Percentiles rank a stretch among this genome's conserved stretches.
Evolutionary conservation across 352 stramenopile species (phyloP).

Genomic region (Phytophthora capsici): DNA sequence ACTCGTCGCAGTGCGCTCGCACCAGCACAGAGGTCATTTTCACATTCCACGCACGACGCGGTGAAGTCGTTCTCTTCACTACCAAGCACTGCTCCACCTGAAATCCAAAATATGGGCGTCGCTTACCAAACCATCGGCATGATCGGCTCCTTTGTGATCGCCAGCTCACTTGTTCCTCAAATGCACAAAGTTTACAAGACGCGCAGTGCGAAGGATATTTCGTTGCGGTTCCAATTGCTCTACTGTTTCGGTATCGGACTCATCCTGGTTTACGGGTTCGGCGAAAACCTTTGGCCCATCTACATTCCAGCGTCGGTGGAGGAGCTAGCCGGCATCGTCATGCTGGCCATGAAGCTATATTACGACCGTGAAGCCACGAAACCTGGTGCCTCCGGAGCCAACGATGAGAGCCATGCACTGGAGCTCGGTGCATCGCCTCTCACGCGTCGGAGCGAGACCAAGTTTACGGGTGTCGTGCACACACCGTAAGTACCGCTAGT

Average conservation of each 20-base stretch:
- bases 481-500: conserved; percentile 6
- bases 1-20: conserved; percentile 1
- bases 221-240: conserved; percentile 50
- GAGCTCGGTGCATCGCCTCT: conserved; percentile 26
- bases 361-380: conserved; percentile 28
- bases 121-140: conserved; percentile 65
- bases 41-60: conserved; percentile 7
- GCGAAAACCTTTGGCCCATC: conserved; percentile 60
- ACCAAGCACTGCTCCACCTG: not conserved
- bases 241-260: conserved; percentile 50
- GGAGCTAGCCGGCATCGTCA: conserved; percentile 39
- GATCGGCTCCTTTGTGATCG: conserved; percentile 66
- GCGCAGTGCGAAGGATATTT: conserved; percentile 69
- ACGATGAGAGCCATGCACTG: conserved; percentile 25
- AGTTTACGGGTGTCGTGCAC: conserved; percentile 22
- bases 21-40: conserved; percentile 21
- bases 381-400: not conserved
- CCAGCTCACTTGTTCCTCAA: conserved; percentile 60
- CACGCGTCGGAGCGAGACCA: conserved; percentile 25
- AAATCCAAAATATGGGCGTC: conserved; percentile 31
- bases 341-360: conserved; percentile 51
- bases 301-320: conserved; percentile 62
- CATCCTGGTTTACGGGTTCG: conserved; percentile 53
- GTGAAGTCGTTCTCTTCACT: not conserved
- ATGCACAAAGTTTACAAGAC: conserved; percentile 67